Evolutionary conservation across 179 eudicot genomes (phyloP), one percentile per base, ranked within the genome.

Genomic region (Corrigiola litoralis): DNA sequence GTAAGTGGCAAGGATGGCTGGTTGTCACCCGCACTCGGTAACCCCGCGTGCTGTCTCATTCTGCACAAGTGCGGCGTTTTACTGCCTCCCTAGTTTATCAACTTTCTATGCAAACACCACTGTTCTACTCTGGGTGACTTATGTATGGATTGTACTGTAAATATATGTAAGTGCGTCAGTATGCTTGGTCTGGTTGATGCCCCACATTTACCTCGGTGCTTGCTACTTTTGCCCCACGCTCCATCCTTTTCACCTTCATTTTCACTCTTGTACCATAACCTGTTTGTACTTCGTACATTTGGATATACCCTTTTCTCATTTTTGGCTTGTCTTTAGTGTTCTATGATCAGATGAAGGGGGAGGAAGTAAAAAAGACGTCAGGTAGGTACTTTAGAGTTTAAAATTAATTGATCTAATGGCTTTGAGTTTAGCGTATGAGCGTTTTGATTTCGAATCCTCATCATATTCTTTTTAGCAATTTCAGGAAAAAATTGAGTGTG

Each of bases 201-300:
- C 78, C 70, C 66, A 27, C 78, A 74, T 48, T 69, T 68, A 55
- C 78, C 78, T 74, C 73, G 78, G 42, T 68, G 11, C 17, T 72
- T 57, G 66, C 61, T 58, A 14, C 38, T 37, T 61, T 73, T 61
- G 33, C 18, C 64, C 32, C 45, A 57, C 72, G 45, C 60, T 50
- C 49, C 56, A 2, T 37, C 49, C 33, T 49, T 61, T 52, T 61
- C 18, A 40, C 12, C 32, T 40, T 61, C 55, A 2, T 67, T 45
- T 23, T 20, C 24, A 6, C 33, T 21, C 14, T 12, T 63, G 3
- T 65, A 37, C 53, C 23, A 5, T 28, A 38, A 2, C 4, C 33
- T 61, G 10, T 5, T 8, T 25, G 12, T 27, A 8, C 11, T 8
- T 49, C 25, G 3, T 49, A 7, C 24, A 21, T 49, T 49, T 4